Evolutionary conservation across 129 eudicot species (phyloP).

Genomic region (Centrapalus pauciflorus): DNA sequence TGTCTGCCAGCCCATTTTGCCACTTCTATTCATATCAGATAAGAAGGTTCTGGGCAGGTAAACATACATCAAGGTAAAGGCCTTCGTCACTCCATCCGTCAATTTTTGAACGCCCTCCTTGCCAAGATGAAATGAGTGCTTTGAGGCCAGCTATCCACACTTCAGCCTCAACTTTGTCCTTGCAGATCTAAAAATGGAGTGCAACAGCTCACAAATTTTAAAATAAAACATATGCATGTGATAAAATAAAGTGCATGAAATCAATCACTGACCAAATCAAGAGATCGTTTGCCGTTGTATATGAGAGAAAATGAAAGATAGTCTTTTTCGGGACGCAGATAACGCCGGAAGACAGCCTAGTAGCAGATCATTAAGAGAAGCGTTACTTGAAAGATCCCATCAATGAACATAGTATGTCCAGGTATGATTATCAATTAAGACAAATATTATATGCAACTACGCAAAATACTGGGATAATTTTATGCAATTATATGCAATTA

Average conservation of each 20-base stretch:
- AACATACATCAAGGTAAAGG: constrained; percentile 71
- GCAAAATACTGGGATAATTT: too few species aligned
- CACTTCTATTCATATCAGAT: not conserved
- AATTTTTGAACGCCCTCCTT: constrained; percentile 90
- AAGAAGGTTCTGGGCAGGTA: constrained; percentile 3
- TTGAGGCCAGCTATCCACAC: constrained; percentile 90
- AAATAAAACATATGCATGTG: not conserved
- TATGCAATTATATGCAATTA: too few species aligned
- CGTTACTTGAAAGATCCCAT: not conserved
- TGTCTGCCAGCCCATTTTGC: too few species aligned
- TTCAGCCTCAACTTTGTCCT: constrained; percentile 95
- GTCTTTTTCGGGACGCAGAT: constrained; percentile 79
- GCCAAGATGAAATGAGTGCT: constrained; percentile 64
- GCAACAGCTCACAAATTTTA: not conserved
- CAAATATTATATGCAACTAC: constrained; percentile 5
- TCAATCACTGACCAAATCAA: constrained; percentile 73
- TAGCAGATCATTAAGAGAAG: not conserved
- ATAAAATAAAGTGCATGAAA: not conserved
- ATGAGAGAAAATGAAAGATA: constrained; percentile 90
- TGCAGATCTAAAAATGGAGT: constrained; percentile 55
- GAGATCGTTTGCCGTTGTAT: constrained; percentile 84
- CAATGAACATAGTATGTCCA: not conserved
- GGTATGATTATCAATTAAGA: not conserved
- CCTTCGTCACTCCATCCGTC: constrained; percentile 95
- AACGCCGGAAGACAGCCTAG: constrained; percentile 83